Evolutionary conservation across 2,329 filamentous ascomycete species (phyloP), one percentile per base, ranked within the genome.

Genomic region (Neofusicoccum laricinum): DNA sequence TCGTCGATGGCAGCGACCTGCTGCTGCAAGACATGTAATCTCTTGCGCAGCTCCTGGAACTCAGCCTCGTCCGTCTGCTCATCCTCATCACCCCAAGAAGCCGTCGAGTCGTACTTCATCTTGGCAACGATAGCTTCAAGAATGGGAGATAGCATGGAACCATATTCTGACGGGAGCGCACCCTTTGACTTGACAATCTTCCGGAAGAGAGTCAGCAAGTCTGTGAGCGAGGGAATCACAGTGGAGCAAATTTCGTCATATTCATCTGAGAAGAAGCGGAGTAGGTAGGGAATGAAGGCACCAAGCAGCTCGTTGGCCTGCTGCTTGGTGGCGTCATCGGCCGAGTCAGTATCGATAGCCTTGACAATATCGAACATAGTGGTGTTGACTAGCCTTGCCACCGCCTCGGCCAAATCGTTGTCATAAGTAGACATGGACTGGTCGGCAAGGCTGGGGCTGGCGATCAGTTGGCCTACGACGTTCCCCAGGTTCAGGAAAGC

Each of bases 191-290:
- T 88, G 67, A 89, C 85, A 41, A 93, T 82, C 77, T 93, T 96
- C 64, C 95, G 90, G 68, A 98, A 85, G 75, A 96, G 94, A 32
- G 92, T 93, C 66, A 99, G 85, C 55, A 98, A 86, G 72, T 99
- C 96, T 55, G 92, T 97, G 63, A 98, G 86, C 41, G 92, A 94
- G 21, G 93, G 91, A 67, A 99, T 96, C 65, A 98, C 92, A 12
- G 92, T 95, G 40, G 93, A 96, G 82, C 95, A 98, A 69, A 99
- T 90, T 80, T 99, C 95, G 77, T 99, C 95, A 76, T 96, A 99
- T 75, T 99, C 93, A 77, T 99, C 95, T 25, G 93, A 91, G 79
- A 99, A 97, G 82, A 97, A 97, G 43, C 94, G 91, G 58, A 99
- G 82, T 12, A 98, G 84, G 69, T 93, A 90, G 0, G 93, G 92